phyloP scores from a whole-genome alignment of 495 filamentous ascomycete species.

The Monascus purpureus region DNA sequence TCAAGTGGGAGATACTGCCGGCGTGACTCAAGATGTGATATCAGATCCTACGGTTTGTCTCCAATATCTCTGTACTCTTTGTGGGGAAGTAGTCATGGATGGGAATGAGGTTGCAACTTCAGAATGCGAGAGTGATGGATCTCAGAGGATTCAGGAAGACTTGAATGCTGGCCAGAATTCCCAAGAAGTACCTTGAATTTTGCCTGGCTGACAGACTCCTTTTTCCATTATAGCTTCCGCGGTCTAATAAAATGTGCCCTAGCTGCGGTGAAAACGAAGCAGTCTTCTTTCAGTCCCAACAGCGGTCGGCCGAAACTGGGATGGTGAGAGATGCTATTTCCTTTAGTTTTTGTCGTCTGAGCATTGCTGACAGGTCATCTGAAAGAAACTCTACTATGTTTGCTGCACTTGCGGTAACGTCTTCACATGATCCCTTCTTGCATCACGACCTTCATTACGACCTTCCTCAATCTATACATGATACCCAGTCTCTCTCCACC shows the following conservation, averaged over 20 bases:
- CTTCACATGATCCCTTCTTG: constrained; percentile 39
- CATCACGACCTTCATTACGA: constrained; percentile 9
- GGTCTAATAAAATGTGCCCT: constrained; percentile 69
- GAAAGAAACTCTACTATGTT: constrained; percentile 94
- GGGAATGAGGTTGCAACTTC: constrained; percentile 3
- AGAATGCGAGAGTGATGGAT: constrained; percentile 6
- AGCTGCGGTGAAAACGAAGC: constrained; percentile 72
- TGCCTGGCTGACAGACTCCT: constrained; percentile 33
- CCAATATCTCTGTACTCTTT: constrained; percentile 37
- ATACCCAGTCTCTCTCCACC: constrained; percentile 6
- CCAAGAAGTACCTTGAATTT: constrained; percentile 3
- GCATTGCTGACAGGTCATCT: constrained; percentile 1
- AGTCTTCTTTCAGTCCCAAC: constrained; percentile 97
- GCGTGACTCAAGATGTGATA: constrained; percentile 91
- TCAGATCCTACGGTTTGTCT: constrained; percentile 93
- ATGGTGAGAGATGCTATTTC: constrained; percentile 53
- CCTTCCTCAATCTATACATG: constrained; percentile 23
- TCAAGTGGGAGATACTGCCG: constrained; percentile 84
- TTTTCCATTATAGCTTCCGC: constrained; percentile 55
- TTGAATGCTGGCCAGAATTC: constrained; percentile 3
- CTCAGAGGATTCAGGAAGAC: constrained; percentile 3
- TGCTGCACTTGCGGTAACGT: constrained; percentile 87
- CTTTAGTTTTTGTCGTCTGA: constrained; percentile 1
- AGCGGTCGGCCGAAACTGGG: constrained; percentile 89
- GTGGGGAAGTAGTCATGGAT: constrained; percentile 38